Evolutionary conservation across 1,284 basidiomycete genomes (phyloP).

Genomic region (Dichomitus squalens): DNA sequence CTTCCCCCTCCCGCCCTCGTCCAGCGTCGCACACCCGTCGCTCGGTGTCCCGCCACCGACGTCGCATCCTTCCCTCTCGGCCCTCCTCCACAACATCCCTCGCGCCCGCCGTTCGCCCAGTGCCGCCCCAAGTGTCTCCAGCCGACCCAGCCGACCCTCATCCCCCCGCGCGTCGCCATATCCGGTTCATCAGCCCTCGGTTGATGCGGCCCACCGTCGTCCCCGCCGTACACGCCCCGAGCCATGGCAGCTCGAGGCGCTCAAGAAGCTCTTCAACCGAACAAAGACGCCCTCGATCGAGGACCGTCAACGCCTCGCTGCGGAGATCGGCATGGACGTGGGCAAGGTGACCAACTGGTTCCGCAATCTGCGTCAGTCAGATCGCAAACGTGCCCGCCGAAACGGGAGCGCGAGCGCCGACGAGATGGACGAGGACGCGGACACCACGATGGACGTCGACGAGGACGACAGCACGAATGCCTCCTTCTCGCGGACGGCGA

Average conservation of each 20-base stretch:
- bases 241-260: conserved; percentile 70
- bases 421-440: conserved; percentile 29
- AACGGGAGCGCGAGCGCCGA: conserved; percentile 29
- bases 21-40: conserved; percentile 31
- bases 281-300: conserved; percentile 80
- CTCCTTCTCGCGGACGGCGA: conserved; percentile 30
- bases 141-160: conserved; percentile 29
- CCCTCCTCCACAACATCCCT: conserved; percentile 18
- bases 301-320: conserved; percentile 69
- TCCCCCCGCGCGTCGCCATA: conserved; percentile 40
- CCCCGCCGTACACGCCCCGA: conserved; percentile 74
- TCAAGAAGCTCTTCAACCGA: conserved; percentile 66
- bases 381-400: conserved; percentile 54
- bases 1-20: conserved; percentile 38
- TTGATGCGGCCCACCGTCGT: conserved; percentile 26
- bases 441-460: conserved; percentile 24
- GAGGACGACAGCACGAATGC: conserved; percentile 32
- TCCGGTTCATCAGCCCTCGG: conserved; percentile 29
- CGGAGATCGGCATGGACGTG: conserved; percentile 77
- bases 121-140: conserved; percentile 28
- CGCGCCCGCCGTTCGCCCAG: conserved; percentile 32
- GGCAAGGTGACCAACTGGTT: conserved; percentile 88
- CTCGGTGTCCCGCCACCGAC: conserved; percentile 33
- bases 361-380: conserved; percentile 75
- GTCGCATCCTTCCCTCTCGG: conserved; percentile 30